A percentile compares a stretch with the other conserved stretches of the same genome.
These are phyloP conservation scores for Haematococcus sp. DNA, from an alignment of 139 green algal species.

Conservation along the genomic window DNA sequence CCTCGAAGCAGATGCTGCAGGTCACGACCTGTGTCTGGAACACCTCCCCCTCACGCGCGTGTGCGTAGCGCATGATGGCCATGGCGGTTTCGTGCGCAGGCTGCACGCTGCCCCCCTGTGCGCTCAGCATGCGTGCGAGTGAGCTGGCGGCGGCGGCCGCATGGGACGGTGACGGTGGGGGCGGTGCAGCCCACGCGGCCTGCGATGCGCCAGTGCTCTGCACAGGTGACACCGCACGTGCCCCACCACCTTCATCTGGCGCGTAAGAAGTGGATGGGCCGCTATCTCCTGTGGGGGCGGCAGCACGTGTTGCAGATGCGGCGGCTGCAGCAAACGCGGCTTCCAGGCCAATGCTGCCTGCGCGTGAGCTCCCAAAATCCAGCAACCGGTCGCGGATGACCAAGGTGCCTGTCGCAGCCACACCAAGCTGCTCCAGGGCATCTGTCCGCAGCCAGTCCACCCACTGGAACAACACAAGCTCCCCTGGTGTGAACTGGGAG, in stretches of 20 bases:
- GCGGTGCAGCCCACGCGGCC: background rate
- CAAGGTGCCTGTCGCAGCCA: background rate
- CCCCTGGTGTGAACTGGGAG: constrained; percentile 34
- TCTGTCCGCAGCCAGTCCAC: constrained; percentile 53
- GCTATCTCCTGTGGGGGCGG: constrained; percentile 5
- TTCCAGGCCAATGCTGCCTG: background rate
- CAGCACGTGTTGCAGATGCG: constrained; percentile 3
- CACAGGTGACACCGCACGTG: too few relatives aligned
- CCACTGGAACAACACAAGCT: constrained; percentile 46
- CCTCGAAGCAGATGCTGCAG: constrained; percentile 73
- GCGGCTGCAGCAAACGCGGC: background rate
- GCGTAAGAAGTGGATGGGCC: too few relatives aligned
- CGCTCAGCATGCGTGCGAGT: background rate
- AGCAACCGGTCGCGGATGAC: constrained; percentile 9
- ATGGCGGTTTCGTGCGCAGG: background rate
- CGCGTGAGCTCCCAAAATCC: background rate
- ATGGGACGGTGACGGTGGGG: too few relatives aligned
- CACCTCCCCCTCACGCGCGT: constrained; percentile 11
- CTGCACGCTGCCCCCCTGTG: background rate
- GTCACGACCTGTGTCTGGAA: constrained; percentile 23
- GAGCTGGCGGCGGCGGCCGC: constrained; percentile 2
- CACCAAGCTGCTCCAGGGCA: constrained; percentile 32
- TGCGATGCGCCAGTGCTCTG: too few relatives aligned
- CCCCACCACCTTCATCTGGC: too few relatives aligned
- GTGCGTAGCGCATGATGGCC: background rate